Base-by-base conservation (phyloP, 1,284 basidiomycete species). In the Puccinia sorghi region DNA sequence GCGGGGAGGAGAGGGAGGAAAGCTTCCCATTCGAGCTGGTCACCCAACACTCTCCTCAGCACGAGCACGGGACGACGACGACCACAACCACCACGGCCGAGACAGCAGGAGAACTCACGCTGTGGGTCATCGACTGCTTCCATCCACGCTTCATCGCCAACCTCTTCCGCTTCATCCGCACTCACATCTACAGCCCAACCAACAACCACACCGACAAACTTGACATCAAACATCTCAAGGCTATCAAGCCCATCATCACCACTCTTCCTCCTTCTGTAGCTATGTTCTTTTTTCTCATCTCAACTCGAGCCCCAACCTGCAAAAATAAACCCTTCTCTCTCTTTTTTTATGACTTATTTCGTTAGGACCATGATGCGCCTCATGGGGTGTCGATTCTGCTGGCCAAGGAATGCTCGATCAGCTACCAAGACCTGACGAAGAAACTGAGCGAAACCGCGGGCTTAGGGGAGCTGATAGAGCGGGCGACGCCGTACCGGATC, bases 101-200 rank as follows among this genome's bases (percentile, higher is more conserved):
- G 13, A 6, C 15, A 5, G 32, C 6, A 2, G 4, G 3, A 3
- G 32, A 25, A 37, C 48, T 75, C 1, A 17, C 13, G 8, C 64
- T 76, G 39, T 76, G 74, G 74, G 27, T 76, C 1, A 67, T 76
- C 8, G 74, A 76, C 66, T 69, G 64, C 54, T 46, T 43, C n/a
- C 50, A 76, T 17, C 27, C 22, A 17, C 17, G 13, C 5, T 67
- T 22, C 25, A 76, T 76, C 37, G 69, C 74, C 5, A 41, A 9
- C 8, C 25, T 76, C 13, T 76, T 76, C 56, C 61, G 56, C 20
- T 76, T 69, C 37, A 67, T 76, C 20, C 67, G 56, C 54, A 43
- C 46, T 6, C 17, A 52, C 32, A 48, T 64, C 25, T 43, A 27
- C 25, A 15, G n/a, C n/a, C 32, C 32, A 32, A 1, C 32, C 32